Conservation (phyloP, 768 basidiomycete species). For the Termitomyces sp. region DNA sequence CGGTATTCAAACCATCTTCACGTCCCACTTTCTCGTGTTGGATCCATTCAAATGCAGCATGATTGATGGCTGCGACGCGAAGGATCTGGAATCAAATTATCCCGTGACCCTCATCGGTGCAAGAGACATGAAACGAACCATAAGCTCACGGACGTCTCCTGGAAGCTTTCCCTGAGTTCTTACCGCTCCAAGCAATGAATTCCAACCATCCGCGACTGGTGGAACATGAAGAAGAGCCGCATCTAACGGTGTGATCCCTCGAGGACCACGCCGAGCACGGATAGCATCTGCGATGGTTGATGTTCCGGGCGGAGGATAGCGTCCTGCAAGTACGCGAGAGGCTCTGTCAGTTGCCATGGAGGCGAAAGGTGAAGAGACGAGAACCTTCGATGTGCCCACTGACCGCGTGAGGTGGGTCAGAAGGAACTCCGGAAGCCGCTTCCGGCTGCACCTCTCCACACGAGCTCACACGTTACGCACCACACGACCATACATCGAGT, state of each 20-base stretch:
- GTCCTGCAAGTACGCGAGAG: slow-evolving; percentile 40
- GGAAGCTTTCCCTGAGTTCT: slow-evolving; percentile 41
- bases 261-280: slow-evolving; percentile 39
- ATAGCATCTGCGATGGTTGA: slow-evolving; percentile 44
- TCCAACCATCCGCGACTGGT: slow-evolving; percentile 45
- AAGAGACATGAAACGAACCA: slow-evolving; percentile 26
- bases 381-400: background rate
- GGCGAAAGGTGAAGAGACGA: background rate
- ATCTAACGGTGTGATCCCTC: slow-evolving; percentile 47
- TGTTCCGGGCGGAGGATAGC: slow-evolving; percentile 36
- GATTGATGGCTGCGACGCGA: slow-evolving; percentile 44
- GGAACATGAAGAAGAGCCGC: slow-evolving; percentile 44
- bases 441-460: slow-evolving; percentile 1
- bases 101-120: background rate
- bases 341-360: slow-evolving; percentile 7
- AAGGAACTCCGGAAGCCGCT: slow-evolving; percentile 1
- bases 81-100: slow-evolving; percentile 30
- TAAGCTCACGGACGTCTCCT: slow-evolving; percentile 44
- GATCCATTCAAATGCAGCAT: slow-evolving; percentile 51
- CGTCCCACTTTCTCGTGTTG: slow-evolving; percentile 50
- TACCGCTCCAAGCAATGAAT: slow-evolving; percentile 42
- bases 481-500: no score
- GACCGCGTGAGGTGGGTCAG: background rate
- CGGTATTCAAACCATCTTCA: slow-evolving; percentile 42
- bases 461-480: no score